These are phyloP conservation scores for Periconia digitata DNA, from an alignment of 2,329 filamentous ascomycete genomes.

Conservation along the genomic window DNA sequence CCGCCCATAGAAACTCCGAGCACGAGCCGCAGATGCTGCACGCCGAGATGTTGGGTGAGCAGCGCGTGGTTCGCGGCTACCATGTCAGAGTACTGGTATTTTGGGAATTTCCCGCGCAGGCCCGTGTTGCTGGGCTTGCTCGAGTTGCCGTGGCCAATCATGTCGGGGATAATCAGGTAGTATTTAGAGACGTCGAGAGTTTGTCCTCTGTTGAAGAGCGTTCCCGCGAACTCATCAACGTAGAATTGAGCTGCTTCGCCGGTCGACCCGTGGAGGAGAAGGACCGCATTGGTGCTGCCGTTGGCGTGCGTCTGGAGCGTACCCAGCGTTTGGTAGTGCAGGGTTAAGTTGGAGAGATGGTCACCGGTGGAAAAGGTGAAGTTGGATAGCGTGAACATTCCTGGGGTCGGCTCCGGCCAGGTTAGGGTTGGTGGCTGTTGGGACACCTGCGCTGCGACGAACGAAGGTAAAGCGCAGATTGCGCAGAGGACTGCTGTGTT, in stretches of 20 bases:
- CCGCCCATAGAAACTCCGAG: slow-evolving; percentile 28
- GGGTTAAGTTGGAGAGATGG: background rate
- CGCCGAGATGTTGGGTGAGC: slow-evolving; percentile 21
- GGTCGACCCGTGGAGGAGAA: slow-evolving; percentile 27
- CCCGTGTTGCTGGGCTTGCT: slow-evolving; percentile 26
- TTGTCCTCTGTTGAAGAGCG: slow-evolving; percentile 25
- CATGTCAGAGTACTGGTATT: slow-evolving; percentile 25
- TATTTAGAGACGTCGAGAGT: slow-evolving; percentile 14
- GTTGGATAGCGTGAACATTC: slow-evolving; percentile 1
- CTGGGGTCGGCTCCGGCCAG: background rate
- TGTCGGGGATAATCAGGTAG: slow-evolving; percentile 29
- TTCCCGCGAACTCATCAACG: slow-evolving; percentile 17
- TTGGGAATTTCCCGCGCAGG: slow-evolving; percentile 17
- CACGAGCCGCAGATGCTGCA: slow-evolving; percentile 21
- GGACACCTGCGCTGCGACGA: background rate
- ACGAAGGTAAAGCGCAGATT: no score
- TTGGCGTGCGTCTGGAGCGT: background rate
- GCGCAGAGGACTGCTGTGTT: no score
- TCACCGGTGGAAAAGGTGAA: slow-evolving; percentile 4
- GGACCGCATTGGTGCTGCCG: slow-evolving; percentile 18
- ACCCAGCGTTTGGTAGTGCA: slow-evolving; percentile 7
- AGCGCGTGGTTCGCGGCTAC: slow-evolving; percentile 22
- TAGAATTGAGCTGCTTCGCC: slow-evolving; percentile 22
- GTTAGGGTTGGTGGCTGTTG: background rate
- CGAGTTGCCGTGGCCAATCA: slow-evolving; percentile 26